phyloP scores from a whole-genome alignment of 345 rosid genomes.

The Fremontodendron californicum region DNA sequence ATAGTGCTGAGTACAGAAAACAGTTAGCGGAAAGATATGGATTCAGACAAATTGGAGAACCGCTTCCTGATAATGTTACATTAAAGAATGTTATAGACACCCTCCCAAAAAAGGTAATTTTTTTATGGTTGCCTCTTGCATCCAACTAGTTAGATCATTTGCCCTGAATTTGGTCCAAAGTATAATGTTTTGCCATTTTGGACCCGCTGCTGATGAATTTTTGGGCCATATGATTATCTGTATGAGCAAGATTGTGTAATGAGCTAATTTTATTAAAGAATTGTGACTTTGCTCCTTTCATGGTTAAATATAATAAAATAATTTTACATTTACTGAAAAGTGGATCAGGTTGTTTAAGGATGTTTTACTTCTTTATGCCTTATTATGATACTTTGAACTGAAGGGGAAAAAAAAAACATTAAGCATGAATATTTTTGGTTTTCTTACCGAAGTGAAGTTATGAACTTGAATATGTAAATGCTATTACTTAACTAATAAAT shows the following conservation, averaged over 20 bases:
- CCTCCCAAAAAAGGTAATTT: constrained; percentile 68
- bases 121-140: background rate
- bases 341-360: background rate
- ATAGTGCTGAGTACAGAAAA: constrained; percentile 54
- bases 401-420: background rate
- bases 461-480: background rate
- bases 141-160: background rate
- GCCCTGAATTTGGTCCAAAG: background rate
- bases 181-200: background rate
- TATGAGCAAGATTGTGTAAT: background rate
- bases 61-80: constrained; percentile 71
- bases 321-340: background rate
- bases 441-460: background rate
- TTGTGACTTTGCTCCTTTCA: background rate
- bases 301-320: background rate
- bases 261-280: background rate
- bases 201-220: background rate
- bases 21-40: constrained; percentile 77
- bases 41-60: constrained; percentile 79
- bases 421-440: background rate
- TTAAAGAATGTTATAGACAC: constrained; percentile 73
- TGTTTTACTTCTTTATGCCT: constrained; percentile 9
- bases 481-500: background rate
- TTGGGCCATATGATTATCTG: background rate
- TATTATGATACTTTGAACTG: background rate